Evolutionary conservation across 2,329 filamentous ascomycete genomes (phyloP), one percentile per base, ranked within the genome.

Genomic region (Sporothrix variecibatus): DNA sequence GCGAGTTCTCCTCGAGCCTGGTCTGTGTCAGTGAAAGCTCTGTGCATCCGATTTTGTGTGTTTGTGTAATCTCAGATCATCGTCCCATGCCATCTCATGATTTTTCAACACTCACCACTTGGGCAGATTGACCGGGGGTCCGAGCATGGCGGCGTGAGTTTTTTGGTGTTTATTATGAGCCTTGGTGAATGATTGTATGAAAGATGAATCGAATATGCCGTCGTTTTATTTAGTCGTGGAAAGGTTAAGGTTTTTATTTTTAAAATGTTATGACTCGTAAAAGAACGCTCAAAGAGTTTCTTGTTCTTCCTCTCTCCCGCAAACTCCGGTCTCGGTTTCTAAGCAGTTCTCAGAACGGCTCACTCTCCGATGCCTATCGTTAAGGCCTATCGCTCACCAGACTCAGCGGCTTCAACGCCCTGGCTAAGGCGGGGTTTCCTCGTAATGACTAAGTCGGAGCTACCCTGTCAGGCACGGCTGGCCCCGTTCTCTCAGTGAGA

Each of bases 1-100:
- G 95, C 0, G 93, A 92, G 83, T 98, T 98, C 81, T 95, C 90
- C 79, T 94, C 88, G 56, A 99, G 91, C 95, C 95, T 98, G 31
- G 31, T 2, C 15, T 56, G n/a, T 12, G 71, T 75, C 53, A 75
- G 73, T 70, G 58, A 26, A 31, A n/a, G 31, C 34, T 53, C 49
- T 40, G 31, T 56, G 15, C 53, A 40, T 12, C 17, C 15, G 2
- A 23, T 15, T 34, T 34, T 8, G 34, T 34, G 34, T 34, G 34
- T 38, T 23, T 46, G n/a, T 31, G 23, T 28, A n/a, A 31, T 43
- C 53, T 62, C 26, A 34, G 12, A 26, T 8, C 43, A 26, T n/a
- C 15, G 9, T 40, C 58, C 38, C n/a, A 56, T 46, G 20, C 34
- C 64, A 31, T 43, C 38, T 38, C 58, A 43, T 65, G 38, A 28